Base-by-base conservation (phyloP, 176 grass and related monocot species). In the Oryza glaberrima region DNA sequence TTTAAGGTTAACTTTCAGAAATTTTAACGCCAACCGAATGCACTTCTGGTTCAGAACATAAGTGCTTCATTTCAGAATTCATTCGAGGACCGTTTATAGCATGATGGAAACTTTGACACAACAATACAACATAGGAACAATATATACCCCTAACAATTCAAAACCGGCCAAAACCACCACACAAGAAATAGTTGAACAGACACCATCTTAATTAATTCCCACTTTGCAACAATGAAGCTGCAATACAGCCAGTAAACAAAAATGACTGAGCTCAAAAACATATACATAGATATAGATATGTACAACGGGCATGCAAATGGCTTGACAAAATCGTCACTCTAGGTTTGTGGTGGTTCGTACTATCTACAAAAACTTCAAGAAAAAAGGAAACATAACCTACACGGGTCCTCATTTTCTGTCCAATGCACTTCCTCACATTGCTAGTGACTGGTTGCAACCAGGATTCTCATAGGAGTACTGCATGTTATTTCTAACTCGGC, bases 391-490 rank as follows among this genome's bases (percentile, higher is more conserved):
- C 68, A n/a, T 38, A 73, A 82, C 7, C 36, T 74, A 79, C 25
- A 67, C 41, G 34, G 30, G 60, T 90, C 72, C n/a, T 58, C 63
- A 34, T 49, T 51, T 51, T n/a, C 36, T 75, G 16, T 73, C 58
- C n/a, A 23, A 9, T 63, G 58, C 17, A 10, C 49, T 51, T 20
- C 36, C 36, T 38, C 71, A 90, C 84, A 90, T 87, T 35, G 84
- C 89, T 7, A 90, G 41, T 17, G 84, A 83, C 32, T 83, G 89
- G 74, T 90, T 90, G 63, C 79, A 87, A 34, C 76, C 89, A 87
- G 89, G 75, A 32, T 87, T 76, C 80, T 70, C 84, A 54, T 83
- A 80, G 26, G 84, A 83, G 75, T 83, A 83, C 13, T 79, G 38
- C 68, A 83, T 87, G 80, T 34, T 60, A 73, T 92, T 88, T 82